phyloP scores from a whole-genome alignment of 306 rosid genomes.

The Spatholobus suberectus region DNA sequence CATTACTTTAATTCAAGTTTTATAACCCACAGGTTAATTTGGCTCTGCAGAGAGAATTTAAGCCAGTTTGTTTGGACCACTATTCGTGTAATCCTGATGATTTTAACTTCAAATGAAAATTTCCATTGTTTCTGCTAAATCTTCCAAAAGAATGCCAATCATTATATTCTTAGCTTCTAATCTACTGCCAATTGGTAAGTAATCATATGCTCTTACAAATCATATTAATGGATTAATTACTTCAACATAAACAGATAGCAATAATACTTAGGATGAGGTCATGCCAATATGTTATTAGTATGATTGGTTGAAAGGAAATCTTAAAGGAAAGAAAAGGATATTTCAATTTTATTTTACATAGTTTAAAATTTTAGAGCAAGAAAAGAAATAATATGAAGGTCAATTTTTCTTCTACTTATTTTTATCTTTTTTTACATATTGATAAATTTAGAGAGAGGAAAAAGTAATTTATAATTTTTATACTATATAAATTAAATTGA shows the following conservation, averaged over 20 bases:
- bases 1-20: not conserved
- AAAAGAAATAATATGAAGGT: too few species aligned
- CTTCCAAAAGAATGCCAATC: slow-evolving; percentile 33
- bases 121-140: not conserved
- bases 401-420: too few species aligned
- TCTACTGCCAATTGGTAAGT: slow-evolving; percentile 6
- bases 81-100: not conserved
- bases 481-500: too few species aligned
- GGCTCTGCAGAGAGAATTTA: not conserved
- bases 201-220: not conserved
- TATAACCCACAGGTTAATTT: not conserved
- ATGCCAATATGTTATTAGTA: not conserved
- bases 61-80: slow-evolving; percentile 19
- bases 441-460: too few species aligned
- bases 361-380: too few species aligned
- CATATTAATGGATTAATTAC: not conserved
- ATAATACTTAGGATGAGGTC: not conserved
- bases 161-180: slow-evolving; percentile 22
- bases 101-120: not conserved
- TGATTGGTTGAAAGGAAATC: not conserved
- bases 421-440: too few species aligned
- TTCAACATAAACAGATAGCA: slow-evolving; percentile 12
- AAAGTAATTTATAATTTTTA: too few species aligned
- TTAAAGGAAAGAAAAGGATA: not conserved
- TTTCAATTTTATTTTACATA: too few species aligned